Conservation (phyloP, 495 filamentous ascomycete genomes). For the Recurvomyces mirabilis region DNA sequence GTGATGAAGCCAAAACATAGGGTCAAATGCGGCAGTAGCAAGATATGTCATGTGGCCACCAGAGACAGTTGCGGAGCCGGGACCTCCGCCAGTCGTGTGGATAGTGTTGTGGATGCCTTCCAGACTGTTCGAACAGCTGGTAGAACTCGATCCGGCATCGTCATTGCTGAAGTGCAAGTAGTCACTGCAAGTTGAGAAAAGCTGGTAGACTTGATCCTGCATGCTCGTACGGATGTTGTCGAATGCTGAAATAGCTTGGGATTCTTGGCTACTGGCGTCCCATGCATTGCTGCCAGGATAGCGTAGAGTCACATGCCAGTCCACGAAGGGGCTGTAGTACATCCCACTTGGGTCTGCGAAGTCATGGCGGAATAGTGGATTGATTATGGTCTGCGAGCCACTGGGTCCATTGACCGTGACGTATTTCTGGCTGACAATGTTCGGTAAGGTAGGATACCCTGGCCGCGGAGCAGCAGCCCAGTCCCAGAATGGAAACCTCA, state of each 20-base stretch:
- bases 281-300: constrained; percentile 18
- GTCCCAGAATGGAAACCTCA: constrained; percentile 24
- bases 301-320: constrained; percentile 20
- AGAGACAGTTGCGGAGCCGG: constrained; percentile 4
- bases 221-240: constrained; percentile 19
- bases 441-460: constrained; percentile 9
- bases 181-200: constrained; percentile 20
- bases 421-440: constrained; percentile 1
- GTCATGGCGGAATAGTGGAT: constrained; percentile 21
- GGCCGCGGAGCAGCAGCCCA: constrained; percentile 19
- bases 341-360: constrained; percentile 16
- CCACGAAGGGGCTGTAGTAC: constrained; percentile 15
- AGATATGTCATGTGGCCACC: constrained; percentile 26
- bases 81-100: constrained; percentile 19
- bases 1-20: constrained; percentile 26
- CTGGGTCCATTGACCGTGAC: constrained; percentile 17
- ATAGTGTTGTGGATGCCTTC: constrained; percentile 26
- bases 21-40: constrained; percentile 19
- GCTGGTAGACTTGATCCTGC: constrained; percentile 22
- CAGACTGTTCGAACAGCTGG: constrained; percentile 22
- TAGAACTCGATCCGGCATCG: constrained; percentile 15
- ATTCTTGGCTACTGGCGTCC: constrained; percentile 10
- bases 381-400: constrained; percentile 17
- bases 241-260: constrained; percentile 11
- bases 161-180: constrained; percentile 21